A percentile compares a stretch with the other conserved stretches of the same genome.
These are phyloP conservation scores for Kuraishia piskuri DNA, from an alignment of 805 yeast species.

Conservation along the genomic window DNA sequence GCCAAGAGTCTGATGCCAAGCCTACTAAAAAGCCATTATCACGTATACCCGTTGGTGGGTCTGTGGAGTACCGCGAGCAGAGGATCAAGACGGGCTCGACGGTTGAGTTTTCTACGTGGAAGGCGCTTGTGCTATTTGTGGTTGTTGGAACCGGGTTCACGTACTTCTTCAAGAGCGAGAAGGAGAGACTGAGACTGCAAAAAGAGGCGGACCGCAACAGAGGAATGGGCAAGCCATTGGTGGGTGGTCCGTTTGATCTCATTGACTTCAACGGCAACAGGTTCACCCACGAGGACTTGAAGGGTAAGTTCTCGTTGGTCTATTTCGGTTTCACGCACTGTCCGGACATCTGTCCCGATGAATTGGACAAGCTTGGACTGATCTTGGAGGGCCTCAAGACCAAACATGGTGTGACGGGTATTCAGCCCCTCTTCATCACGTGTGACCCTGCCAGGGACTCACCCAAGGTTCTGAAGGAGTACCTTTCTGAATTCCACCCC, in stretches of 20 bases:
- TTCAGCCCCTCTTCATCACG: constrained; percentile 88
- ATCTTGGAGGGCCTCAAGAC: constrained; percentile 54
- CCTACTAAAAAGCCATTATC: constrained; percentile 55
- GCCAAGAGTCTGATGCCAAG: not conserved
- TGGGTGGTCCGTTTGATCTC: constrained; percentile 84
- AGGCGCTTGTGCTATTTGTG: constrained; percentile 61
- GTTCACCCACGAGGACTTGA: constrained; percentile 72
- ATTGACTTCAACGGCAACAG: constrained; percentile 59
- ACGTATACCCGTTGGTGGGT: constrained; percentile 70
- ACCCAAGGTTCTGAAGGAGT: constrained; percentile 76
- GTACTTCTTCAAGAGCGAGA: constrained; percentile 66
- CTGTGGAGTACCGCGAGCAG: constrained; percentile 22
- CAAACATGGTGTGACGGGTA: constrained; percentile 35
- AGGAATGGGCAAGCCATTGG: constrained; percentile 85
- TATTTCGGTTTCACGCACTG: constrained; percentile 97
- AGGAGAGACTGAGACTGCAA: constrained; percentile 62
- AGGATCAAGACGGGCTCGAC: constrained; percentile 22
- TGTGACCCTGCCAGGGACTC: constrained; percentile 96
- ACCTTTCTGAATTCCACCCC: constrained; percentile 84
- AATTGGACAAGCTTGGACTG: constrained; percentile 81
- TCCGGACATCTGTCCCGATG: constrained; percentile 98
- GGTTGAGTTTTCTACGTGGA: constrained; percentile 79
- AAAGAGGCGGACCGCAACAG: constrained; percentile 78
- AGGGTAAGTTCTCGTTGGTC: constrained; percentile 74
- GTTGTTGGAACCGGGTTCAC: constrained; percentile 66